Conservation (phyloP, 2,329 filamentous ascomycete species). For the Talaromyces rugulosus region DNA sequence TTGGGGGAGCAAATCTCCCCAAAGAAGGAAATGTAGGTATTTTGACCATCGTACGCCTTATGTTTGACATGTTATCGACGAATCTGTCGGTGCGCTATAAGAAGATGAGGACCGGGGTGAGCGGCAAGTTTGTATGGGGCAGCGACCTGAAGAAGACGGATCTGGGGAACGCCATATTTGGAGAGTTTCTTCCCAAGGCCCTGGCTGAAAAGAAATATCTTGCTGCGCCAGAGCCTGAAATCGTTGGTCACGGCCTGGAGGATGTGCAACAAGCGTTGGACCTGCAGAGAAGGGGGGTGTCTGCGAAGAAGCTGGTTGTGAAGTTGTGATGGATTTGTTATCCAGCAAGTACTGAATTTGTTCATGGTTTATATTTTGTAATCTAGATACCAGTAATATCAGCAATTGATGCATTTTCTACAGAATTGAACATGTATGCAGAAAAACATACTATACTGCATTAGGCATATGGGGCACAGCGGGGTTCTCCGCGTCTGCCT, state of each 20-base stretch:
- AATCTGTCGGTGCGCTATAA: constrained; percentile 4
- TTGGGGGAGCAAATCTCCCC: constrained; percentile 4
- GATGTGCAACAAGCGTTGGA: constrained; percentile 41
- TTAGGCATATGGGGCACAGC: background rate
- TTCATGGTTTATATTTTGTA: too few species aligned
- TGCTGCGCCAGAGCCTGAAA: constrained; percentile 35
- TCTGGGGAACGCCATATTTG: constrained; percentile 18
- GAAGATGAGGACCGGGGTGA: constrained; percentile 2
- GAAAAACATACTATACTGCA: background rate
- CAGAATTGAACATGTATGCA: background rate
- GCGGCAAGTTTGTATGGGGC: constrained; percentile 8
- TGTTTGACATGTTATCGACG: background rate
- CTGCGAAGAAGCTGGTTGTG: constrained; percentile 42
- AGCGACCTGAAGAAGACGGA: constrained; percentile 7
- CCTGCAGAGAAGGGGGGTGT: constrained; percentile 35
- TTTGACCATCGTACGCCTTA: background rate
- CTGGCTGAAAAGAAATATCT: constrained; percentile 33
- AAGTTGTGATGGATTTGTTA: background rate
- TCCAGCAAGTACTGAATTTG: background rate
- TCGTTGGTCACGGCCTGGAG: constrained; percentile 42
- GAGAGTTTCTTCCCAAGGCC: constrained; percentile 37
- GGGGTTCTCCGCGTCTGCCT: background rate
- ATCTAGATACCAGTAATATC: too few species aligned
- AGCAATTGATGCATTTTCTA: too few species aligned
- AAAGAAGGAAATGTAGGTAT: constrained; percentile 1